Conservation (phyloP, 1,284 basidiomycete genomes). For the Coniferiporia sulphurascens region DNA sequence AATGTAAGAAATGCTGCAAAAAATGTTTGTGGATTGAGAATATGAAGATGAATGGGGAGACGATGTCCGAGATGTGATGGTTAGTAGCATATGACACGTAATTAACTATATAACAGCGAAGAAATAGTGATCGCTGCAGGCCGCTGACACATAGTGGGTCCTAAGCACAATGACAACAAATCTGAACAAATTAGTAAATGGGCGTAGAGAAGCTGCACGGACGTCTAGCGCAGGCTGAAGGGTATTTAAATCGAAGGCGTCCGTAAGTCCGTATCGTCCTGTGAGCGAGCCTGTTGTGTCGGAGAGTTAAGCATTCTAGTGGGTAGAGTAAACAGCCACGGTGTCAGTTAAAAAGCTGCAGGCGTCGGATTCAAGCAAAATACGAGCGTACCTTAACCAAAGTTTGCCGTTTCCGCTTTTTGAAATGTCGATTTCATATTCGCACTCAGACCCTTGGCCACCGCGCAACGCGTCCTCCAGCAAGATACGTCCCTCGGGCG, state of each 20-base stretch:
- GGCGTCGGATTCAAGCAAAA: background rate
- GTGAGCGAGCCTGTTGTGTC: background rate
- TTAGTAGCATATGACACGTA: background rate
- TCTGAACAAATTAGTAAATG: background rate
- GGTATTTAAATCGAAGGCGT: background rate
- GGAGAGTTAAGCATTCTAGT: background rate
- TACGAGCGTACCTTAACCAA: conserved; percentile 53
- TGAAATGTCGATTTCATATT: conserved; percentile 51
- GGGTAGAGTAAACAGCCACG: background rate
- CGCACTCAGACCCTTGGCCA: conserved; percentile 28
- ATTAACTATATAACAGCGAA: background rate
- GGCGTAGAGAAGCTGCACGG: background rate
- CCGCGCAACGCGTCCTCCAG: conserved; percentile 46
- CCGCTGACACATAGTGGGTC: no score
- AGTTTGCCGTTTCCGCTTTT: conserved; percentile 52
- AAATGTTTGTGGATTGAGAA: background rate
- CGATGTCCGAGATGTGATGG: background rate
- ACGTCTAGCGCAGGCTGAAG: background rate
- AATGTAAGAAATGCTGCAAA: background rate
- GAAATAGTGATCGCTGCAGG: background rate
- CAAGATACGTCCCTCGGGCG: conserved; percentile 54
- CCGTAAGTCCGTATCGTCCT: background rate
- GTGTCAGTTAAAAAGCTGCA: background rate
- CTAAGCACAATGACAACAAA: background rate
- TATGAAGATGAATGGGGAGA: background rate